Evolutionary conservation across 345 rosid genomes (phyloP), one percentile per base, ranked within the genome.

Genomic region (Salix dunnii): DNA sequence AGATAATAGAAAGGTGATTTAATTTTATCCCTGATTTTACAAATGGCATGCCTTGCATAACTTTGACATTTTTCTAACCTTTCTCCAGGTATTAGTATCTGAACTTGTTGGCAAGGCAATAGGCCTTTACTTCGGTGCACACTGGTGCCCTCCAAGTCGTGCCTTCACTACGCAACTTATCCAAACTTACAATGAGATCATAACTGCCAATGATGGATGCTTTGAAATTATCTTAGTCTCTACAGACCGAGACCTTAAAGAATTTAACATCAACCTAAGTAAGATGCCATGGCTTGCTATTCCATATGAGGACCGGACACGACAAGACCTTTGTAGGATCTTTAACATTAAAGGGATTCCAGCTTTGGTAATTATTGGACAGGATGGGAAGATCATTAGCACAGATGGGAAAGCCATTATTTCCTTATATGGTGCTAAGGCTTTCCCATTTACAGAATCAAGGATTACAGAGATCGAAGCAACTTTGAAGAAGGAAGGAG

Each of bases 71-170:
- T 35, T 36, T 23, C 35, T 28, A n/a, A 9, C 38, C n/a, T 16
- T 73, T 74, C 35, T 76, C 78, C 87, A 92, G 97, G 80, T 85
- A 70, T 25, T 68, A 42, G 83, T 86, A 60, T 83, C 94, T 42
- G 74, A 91, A 72, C 92, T 92, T 67, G 86, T 77, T 77, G 94
- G 96, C 9, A 92, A 90, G 89, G 90, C 94, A 27, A 73, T 91
- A 23, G 97, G 97, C 38, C 87, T 92, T 63, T 88, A 88, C 85
- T 89, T 91, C 70, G 94, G 92, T 17, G 92, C 96, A 67, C 82
- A 89, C 38, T 91, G 96, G 96, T 89, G 89, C 77, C 96, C 92
- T 30, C 97, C 97, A 27, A 89, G 91, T 75, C 87, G 88, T 10
- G 78, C 88, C 46, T 92, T 92, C 89, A 89, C 91, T 16, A 48